phyloP scores from a whole-genome alignment of 1,284 basidiomycete species.

The Leccinum fallax region DNA sequence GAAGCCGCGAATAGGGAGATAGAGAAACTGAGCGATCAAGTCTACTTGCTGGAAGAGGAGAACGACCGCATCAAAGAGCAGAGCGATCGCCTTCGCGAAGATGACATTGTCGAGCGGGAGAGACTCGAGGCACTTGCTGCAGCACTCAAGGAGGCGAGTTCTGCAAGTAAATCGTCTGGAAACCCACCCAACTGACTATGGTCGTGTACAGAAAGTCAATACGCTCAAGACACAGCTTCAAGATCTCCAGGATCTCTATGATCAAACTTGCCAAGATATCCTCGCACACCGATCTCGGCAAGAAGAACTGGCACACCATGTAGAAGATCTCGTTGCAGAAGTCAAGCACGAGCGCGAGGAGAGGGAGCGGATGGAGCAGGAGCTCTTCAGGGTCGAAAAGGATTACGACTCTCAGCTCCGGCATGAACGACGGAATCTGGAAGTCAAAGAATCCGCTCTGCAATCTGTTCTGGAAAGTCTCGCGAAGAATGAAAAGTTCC shows the following conservation, averaged over 20 bases:
- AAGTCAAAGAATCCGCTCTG: slow-evolving; percentile 67
- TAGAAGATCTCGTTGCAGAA: slow-evolving; percentile 73
- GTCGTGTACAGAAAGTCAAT: slow-evolving; percentile 59
- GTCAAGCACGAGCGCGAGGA: slow-evolving; percentile 57
- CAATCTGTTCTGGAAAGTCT: slow-evolving; percentile 64
- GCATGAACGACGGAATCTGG: slow-evolving; percentile 59
- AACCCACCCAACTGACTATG: slow-evolving; percentile 3
- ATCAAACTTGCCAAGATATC: slow-evolving; percentile 59
- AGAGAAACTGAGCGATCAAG: slow-evolving; percentile 68
- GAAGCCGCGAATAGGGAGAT: slow-evolving; percentile 70
- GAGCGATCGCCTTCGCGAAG: slow-evolving; percentile 54
- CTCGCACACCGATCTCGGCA: slow-evolving; percentile 63
- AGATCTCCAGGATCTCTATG: slow-evolving; percentile 62
- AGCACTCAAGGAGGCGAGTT: slow-evolving; percentile 77
- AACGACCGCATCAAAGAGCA: slow-evolving; percentile 54
- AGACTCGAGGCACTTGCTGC: slow-evolving; percentile 70
- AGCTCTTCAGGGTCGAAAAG: slow-evolving; percentile 55
- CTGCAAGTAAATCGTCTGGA: not conserved
- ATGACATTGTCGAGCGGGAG: slow-evolving; percentile 71
- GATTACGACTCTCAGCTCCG: slow-evolving; percentile 63
- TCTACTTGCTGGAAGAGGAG: slow-evolving; percentile 62
- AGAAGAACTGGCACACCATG: slow-evolving; percentile 75
- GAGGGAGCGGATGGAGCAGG: slow-evolving; percentile 58
- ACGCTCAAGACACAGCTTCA: slow-evolving; percentile 62
- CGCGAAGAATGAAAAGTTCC: slow-evolving; percentile 58